Conservation (phyloP, 169 alveolate species). For the Eimeria praecox region DNA sequence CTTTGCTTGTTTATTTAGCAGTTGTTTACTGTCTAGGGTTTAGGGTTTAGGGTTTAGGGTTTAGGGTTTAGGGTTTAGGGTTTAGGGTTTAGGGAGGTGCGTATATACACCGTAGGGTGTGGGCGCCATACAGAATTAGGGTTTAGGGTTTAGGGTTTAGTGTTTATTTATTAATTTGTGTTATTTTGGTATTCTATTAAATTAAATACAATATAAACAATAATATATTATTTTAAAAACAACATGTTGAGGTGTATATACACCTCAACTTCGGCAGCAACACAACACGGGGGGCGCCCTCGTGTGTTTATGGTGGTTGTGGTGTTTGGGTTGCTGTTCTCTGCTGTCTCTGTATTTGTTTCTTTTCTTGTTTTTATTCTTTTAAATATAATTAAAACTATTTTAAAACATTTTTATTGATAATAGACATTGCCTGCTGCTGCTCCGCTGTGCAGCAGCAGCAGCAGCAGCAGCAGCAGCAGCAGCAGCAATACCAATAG, state of each 20-base stretch:
- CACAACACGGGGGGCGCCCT: background rate
- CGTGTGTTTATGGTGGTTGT: background rate
- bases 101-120: too few species aligned
- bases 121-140: too few species aligned
- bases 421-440: background rate
- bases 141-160: background rate
- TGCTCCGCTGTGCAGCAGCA: background rate
- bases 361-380: background rate
- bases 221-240: too few species aligned
- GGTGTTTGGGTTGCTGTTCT: background rate
- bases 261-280: background rate
- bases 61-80: background rate
- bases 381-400: too few species aligned
- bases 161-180: background rate
- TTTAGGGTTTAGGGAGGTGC: constrained; percentile 2
- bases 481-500: background rate
- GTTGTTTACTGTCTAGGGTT: too few species aligned
- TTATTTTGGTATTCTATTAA: too few species aligned
- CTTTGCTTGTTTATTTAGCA: too few species aligned
- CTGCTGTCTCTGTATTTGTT: background rate
- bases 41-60: too few species aligned
- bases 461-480: constrained; percentile 28
- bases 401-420: background rate
- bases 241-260: background rate
- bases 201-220: background rate